These are phyloP conservation scores for Parathielavia appendiculata DNA, from an alignment of 495 filamentous ascomycete genomes.

Conservation along the genomic window DNA sequence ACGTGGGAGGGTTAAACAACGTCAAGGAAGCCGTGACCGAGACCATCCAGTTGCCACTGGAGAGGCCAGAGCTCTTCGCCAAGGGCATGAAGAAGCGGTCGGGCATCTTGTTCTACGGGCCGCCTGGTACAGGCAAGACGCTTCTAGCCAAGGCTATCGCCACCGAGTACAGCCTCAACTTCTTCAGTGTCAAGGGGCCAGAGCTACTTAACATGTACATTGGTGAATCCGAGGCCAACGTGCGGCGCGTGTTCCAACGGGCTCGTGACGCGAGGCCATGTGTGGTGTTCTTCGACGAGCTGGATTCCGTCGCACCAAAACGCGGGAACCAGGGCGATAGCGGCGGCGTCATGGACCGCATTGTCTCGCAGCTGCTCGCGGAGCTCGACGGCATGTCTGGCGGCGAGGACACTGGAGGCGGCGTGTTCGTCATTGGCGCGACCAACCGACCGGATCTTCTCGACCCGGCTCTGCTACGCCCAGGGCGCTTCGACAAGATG, in stretches of 20 bases:
- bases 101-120: constrained; percentile 96
- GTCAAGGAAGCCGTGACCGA: constrained; percentile 95
- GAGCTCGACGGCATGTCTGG: constrained; percentile 98
- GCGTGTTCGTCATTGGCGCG: constrained; percentile 96
- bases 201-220: constrained; percentile 99
- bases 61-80: constrained; percentile 90
- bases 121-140: constrained; percentile 95
- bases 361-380: constrained; percentile 90
- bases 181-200: constrained; percentile 97
- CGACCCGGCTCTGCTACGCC: constrained; percentile 83
- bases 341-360: constrained; percentile 98
- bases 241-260: constrained; percentile 90
- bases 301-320: constrained; percentile 96
- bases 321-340: constrained; percentile 96
- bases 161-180: constrained; percentile 96
- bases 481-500: constrained; percentile 98
- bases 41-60: constrained; percentile 90
- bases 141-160: constrained; percentile 96
- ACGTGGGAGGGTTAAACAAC: constrained; percentile 88
- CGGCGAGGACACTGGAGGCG: constrained; percentile 72
- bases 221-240: constrained; percentile 96
- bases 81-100: constrained; percentile 99
- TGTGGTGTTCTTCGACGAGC: constrained; percentile 97
- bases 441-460: constrained; percentile 93
- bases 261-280: constrained; percentile 94